These are phyloP conservation scores for Magnaporthales sp. DNA, from an alignment of 2,329 filamentous ascomycete genomes.

Conservation along the genomic window DNA sequence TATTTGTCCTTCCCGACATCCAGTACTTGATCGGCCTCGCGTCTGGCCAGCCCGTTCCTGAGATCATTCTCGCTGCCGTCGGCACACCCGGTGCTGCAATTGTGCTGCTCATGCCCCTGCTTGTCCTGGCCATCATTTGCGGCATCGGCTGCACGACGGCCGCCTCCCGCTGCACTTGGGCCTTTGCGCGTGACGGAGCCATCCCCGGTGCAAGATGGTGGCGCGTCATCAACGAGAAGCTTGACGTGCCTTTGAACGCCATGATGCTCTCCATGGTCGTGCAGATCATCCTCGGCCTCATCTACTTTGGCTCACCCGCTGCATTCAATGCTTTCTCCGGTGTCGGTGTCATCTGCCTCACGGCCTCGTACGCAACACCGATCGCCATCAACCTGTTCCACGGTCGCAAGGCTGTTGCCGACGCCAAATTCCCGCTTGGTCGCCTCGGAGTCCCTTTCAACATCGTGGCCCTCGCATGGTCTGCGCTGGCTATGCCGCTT, in stretches of 20 bases:
- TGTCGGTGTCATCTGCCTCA: slow-evolving; percentile 61
- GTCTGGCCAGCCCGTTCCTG: slow-evolving; percentile 53
- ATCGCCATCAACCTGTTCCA: slow-evolving; percentile 16
- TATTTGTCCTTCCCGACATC: slow-evolving; percentile 61
- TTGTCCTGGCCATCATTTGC: slow-evolving; percentile 58
- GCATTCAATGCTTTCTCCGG: slow-evolving; percentile 68
- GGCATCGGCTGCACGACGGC: slow-evolving; percentile 63
- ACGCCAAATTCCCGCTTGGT: slow-evolving; percentile 5
- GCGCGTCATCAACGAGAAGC: slow-evolving; percentile 50
- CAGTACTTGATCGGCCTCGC: slow-evolving; percentile 40
- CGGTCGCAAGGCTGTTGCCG: slow-evolving; percentile 3
- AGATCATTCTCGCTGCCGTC: slow-evolving; percentile 54
- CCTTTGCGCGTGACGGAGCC: slow-evolving; percentile 62
- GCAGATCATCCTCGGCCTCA: slow-evolving; percentile 53
- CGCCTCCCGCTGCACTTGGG: slow-evolving; percentile 58
- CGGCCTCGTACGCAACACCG: slow-evolving; percentile 58
- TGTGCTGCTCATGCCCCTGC: slow-evolving; percentile 52
- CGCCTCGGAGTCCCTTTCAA: slow-evolving; percentile 6
- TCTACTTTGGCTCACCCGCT: slow-evolving; percentile 60
- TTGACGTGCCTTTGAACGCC: slow-evolving; percentile 60
- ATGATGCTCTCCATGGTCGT: slow-evolving; percentile 64
- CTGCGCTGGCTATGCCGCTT: slow-evolving; percentile 57
- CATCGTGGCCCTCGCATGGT: slow-evolving; percentile 40
- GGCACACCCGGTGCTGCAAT: slow-evolving; percentile 54
- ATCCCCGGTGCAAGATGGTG: slow-evolving; percentile 55